Conservation (phyloP, 2,329 filamentous ascomycete genomes). For the Talaromyces sp. region DNA sequence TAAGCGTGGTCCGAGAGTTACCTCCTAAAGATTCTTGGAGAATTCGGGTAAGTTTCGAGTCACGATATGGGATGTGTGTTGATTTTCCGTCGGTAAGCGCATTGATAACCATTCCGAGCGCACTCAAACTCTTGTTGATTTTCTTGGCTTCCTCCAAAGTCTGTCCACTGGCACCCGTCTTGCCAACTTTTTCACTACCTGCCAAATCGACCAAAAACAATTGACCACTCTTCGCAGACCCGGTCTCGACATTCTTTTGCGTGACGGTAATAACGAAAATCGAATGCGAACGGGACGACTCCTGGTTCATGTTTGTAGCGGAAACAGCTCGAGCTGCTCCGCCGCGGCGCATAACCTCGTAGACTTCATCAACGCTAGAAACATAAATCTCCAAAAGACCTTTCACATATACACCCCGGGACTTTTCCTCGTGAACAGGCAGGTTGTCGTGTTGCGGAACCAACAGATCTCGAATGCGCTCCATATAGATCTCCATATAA, state of each 20-base stretch:
- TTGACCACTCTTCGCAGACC: constrained; percentile 92
- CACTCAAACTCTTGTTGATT: constrained; percentile 99
- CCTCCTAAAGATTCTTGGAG: constrained; percentile 95
- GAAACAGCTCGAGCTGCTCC: constrained; percentile 87
- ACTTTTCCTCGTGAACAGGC: constrained; percentile 97
- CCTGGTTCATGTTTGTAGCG: constrained; percentile 98
- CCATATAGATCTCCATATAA: constrained; percentile 99
- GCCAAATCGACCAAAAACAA: constrained; percentile 97
- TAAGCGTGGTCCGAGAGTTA: constrained; percentile 96
- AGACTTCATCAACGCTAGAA: constrained; percentile 91
- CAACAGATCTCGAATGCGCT: constrained; percentile 90
- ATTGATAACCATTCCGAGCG: constrained; percentile 98
- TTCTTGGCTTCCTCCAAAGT: constrained; percentile 98
- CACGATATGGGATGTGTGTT: constrained; percentile 91
- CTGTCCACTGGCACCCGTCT: constrained; percentile 95
- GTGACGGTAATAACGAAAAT: constrained; percentile 97
- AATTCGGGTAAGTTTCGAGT: constrained; percentile 96
- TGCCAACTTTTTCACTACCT: constrained; percentile 97
- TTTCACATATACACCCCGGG: constrained; percentile 92
- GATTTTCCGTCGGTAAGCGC: constrained; percentile 95
- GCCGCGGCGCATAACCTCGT: constrained; percentile 92
- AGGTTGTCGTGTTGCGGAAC: constrained; percentile 93
- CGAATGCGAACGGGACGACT: constrained; percentile 95
- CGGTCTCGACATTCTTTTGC: constrained; percentile 96
- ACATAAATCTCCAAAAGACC: constrained; percentile 93